Evolutionary conservation across 202 grass and related monocot species (phyloP).

Genomic region (Zoysia matrella): DNA sequence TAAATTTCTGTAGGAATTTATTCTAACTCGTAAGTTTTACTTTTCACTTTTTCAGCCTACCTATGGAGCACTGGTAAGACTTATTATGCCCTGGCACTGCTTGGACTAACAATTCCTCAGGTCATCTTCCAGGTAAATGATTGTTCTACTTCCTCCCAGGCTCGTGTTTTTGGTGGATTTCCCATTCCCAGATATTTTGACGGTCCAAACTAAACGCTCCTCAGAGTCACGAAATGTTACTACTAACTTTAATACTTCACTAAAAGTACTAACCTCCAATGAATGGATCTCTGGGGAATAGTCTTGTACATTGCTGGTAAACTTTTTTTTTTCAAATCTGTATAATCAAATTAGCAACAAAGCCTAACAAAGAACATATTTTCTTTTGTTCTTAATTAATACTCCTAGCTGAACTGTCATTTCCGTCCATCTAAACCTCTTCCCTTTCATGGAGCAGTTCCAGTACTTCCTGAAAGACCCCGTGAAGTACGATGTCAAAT

Average conservation of each 20-base stretch:
- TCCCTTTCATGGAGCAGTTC: slow-evolving; percentile 28
- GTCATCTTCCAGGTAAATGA: slow-evolving; percentile 78
- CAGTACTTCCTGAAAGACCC: no score
- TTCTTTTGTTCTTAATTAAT: background rate
- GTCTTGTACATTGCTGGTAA: background rate
- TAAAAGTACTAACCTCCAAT: background rate
- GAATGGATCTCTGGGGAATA: background rate
- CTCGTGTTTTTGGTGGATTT: background rate
- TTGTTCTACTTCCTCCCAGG: background rate
- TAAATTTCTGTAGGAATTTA: slow-evolving; percentile 22
- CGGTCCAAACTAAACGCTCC: background rate
- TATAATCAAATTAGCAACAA: slow-evolving; percentile 1
- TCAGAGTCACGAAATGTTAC: background rate
- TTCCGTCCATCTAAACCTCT: slow-evolving; percentile 11
- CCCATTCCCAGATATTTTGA: background rate
- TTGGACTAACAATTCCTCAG: slow-evolving; percentile 79
- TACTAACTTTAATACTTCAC: background rate
- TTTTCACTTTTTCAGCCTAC: slow-evolving; percentile 70
- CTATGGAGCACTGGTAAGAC: slow-evolving; percentile 73
- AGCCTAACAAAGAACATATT: background rate
- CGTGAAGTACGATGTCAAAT: slow-evolving; percentile 25
- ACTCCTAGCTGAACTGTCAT: background rate
- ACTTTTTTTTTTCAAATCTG: background rate
- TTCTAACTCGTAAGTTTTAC: slow-evolving; percentile 29
- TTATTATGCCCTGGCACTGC: slow-evolving; percentile 72